Evolutionary conservation across 2,329 filamentous ascomycete genomes (phyloP), one percentile per base, ranked within the genome.

Genomic region (Microsporum ferrugineum): DNA sequence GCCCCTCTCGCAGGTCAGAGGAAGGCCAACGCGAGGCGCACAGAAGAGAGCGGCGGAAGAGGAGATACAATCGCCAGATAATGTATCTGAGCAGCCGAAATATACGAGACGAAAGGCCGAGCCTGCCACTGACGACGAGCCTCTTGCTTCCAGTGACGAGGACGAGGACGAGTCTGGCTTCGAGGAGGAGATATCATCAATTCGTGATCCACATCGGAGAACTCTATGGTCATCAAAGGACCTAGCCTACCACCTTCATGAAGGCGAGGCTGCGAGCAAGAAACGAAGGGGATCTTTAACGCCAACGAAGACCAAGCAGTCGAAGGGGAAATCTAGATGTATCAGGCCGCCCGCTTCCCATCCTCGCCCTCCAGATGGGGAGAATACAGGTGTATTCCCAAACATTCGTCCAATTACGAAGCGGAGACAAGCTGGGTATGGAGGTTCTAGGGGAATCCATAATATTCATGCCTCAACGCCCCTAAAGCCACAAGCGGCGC

Each of bases 51-150:
- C 12, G 33, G 29, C 14, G 49, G 43, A 10, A 12, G 23, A 17
- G 23, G 43, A 27, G 17, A 23, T 8, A 7, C 23, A 47, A 23
- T 47, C 43, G 2, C 23, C 43, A 8, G 43, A 47, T 23, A 12
- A 53, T 17, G 4, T 12, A 12, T 5, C 27, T n/a, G 27, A 31
- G 33, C 17, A 53, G 10, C 17, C 17, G 49, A 27, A 8, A 7
- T 63, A 51, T 12, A 60, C 29, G 53, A 67, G 39, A 45, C 58
- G 8, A 45, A 65, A 51, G 39, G 57, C 49, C 7, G 64, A 69
- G 55, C 71, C 70, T 2, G 71, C 66, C 4, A 73, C 68, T 10
- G 70, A 74, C 41, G 72, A 71, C 57, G 72, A 71, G 12, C 73
- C 73, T 2, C 27, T 71, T 3, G 73, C 72, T 60, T 72, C 71